Base-by-base conservation (phyloP, 768 basidiomycete genomes). In the Pisolithus tinctorius region DNA sequence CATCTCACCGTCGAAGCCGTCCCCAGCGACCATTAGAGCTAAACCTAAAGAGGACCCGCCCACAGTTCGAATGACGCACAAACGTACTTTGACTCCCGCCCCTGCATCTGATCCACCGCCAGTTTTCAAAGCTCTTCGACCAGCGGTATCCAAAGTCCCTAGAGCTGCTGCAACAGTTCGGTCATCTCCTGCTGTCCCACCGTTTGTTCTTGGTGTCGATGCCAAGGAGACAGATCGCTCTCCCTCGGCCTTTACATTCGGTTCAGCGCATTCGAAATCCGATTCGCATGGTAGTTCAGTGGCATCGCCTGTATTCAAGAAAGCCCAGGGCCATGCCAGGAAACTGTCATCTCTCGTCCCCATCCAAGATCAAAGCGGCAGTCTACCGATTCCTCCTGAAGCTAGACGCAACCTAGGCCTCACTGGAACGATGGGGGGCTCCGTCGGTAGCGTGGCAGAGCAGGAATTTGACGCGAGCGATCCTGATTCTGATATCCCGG, bases 401-500 rank as follows among this genome's bases (percentile, higher is more conserved):
- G 72, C 74, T 17, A 74, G 80, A 57, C 76, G 76, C 40, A 73
- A 71, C n/a, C 68, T 87, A 16, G 83, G 84, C 0, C 75, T 86
- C 66, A 68, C 71, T 13, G 86, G 84, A 0, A 88, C 85, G 0
- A 76, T 88, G 70, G 86, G 86, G 9, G 79, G 78, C 1, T 81
- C 79, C 0, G 71, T 78, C 45, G 72, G 71, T 4, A 76, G 76
- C 23, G 76, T 75, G 46, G 65, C 64, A 1, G 74, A 72, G 49
- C 69, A 69, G 14, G 75, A 74, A 17, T 56, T 76, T 7, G 77
- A 84, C 36, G 72, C 69, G 2, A 78, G 78, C 8, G 83, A 88
- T 59, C 84, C 79, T 0, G 83, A 88, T 62, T 86, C 83, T 2
- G 87, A 92, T 58, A 86, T 90, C n/a, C 87, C 89, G 1, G 79